These are phyloP conservation scores for Metschnikowia reukaufii DNA, from an alignment of 805 yeast genomes.

Conservation along the genomic window DNA sequence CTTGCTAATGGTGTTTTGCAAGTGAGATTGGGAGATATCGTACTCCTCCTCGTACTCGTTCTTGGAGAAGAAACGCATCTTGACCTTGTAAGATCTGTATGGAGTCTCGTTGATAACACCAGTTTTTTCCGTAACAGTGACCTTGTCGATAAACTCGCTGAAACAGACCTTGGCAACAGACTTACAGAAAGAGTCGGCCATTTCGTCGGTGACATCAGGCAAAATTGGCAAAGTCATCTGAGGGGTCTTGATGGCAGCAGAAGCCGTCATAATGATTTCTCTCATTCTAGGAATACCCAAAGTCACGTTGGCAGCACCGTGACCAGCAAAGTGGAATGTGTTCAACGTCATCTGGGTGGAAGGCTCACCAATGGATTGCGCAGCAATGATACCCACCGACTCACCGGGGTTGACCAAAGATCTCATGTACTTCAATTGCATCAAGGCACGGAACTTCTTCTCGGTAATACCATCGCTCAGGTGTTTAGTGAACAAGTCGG, in stretches of 20 bases:
- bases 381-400: conserved; percentile 96
- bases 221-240: conserved; percentile 93
- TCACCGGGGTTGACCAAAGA: conserved; percentile 96
- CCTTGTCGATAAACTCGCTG: conserved; percentile 85
- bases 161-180: conserved; percentile 80
- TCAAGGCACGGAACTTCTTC: conserved; percentile 89
- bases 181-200: conserved; percentile 92
- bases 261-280: conserved; percentile 99
- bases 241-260: conserved; percentile 94
- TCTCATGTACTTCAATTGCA: conserved; percentile 98
- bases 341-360: conserved; percentile 98
- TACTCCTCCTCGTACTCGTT: conserved; percentile 83
- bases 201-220: conserved; percentile 75
- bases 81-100: conserved; percentile 72
- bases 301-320: conserved; percentile 99
- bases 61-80: conserved; percentile 70
- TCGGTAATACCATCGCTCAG: conserved; percentile 57
- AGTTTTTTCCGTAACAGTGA: conserved; percentile 84
- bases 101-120: conserved; percentile 53
- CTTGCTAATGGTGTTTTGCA: conserved; percentile 65
- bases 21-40: conserved; percentile 77
- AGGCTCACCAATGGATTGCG: conserved; percentile 98
- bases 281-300: conserved; percentile 99
- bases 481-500: conserved; percentile 52
- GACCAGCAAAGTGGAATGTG: conserved; percentile 99